Evolutionary conservation across 164 flowering plant genomes (phyloP), one percentile per base, ranked within the genome.

Genomic region (Chloranthus sessilifolius): DNA sequence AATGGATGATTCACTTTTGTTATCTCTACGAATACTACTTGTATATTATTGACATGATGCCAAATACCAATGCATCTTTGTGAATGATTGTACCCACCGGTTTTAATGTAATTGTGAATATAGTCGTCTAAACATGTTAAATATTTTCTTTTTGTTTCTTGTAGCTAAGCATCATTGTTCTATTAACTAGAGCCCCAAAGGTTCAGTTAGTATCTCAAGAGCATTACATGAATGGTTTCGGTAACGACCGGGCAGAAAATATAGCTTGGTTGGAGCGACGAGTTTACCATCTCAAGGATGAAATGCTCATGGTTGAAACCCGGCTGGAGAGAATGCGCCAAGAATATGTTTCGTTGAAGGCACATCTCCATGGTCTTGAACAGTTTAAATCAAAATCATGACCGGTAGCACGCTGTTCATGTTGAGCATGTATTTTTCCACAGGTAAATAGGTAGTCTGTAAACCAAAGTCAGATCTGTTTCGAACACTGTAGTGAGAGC

Each of bases 111-210:
- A n/a, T n/a, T n/a, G n/a, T n/a, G n/a, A n/a, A n/a, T n/a, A n/a
- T n/a, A n/a, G n/a, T n/a, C n/a, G n/a, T n/a, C n/a, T n/a, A n/a
- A n/a, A n/a, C n/a, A n/a, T n/a, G n/a, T n/a, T n/a, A n/a, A n/a
- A n/a, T n/a, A n/a, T 33, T 39, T 14, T 19, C 1, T 38, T 29
- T 20, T n/a, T 30, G 22, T 37, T 24, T 17, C 31, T 39, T 73
- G 72, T 92, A 91, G 98, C 62, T 91, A 49, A 85, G 81, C 71
- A 85, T 91, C 45, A 55, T 91, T 26, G 74, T 80, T 48, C 72
- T 91, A 39, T 52, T 88, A 58, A 69, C 70, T 28, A 81, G 88
- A 67, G 75, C 83, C 0, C 94, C 79, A 48, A 70, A 72, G 59
- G 64, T 85, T 35, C 85, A 76, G 22, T 50, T 82, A 20, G 55